A percentile compares a stretch with the other conserved stretches of the same genome.
Evolutionary conservation across 306 rosid species (phyloP).

Genomic region (Gastrolobium villosum): DNA sequence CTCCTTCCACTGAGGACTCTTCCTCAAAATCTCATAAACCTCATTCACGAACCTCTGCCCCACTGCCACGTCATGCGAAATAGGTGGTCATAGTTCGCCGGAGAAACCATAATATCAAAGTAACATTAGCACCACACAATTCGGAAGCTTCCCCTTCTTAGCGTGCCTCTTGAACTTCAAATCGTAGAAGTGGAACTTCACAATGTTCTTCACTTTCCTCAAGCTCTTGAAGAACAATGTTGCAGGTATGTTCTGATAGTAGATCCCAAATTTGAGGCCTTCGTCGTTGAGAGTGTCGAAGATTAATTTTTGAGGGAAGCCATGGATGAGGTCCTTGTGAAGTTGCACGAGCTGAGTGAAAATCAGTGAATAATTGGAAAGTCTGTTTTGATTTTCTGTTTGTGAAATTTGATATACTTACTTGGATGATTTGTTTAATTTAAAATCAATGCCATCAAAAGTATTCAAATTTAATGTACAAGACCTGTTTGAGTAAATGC

Average conservation of each 20-base stretch:
- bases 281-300: constrained; percentile 85
- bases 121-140: constrained; percentile 83
- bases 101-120: constrained; percentile 72
- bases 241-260: constrained; percentile 94
- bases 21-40: constrained; percentile 83
- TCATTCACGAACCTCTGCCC: constrained; percentile 95
- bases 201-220: constrained; percentile 63
- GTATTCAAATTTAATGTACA: too few species aligned
- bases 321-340: constrained; percentile 86
- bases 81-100: constrained; percentile 91
- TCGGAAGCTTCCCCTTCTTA: constrained; percentile 77
- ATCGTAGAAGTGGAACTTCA: constrained; percentile 66
- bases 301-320: constrained; percentile 87
- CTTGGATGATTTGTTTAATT: too few species aligned
- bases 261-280: constrained; percentile 70
- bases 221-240: constrained; percentile 77
- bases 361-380: too few species aligned
- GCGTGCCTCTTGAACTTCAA: constrained; percentile 79
- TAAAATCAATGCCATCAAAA: too few species aligned
- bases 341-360: constrained; percentile 79
- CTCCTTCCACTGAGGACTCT: constrained; percentile 96
- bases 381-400: too few species aligned
- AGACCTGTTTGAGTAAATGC: too few species aligned
- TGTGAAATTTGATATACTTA: too few species aligned
- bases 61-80: constrained; percentile 88